Conservation (phyloP, 257 asterid genomes). For the Ehretia macrophylla region DNA sequence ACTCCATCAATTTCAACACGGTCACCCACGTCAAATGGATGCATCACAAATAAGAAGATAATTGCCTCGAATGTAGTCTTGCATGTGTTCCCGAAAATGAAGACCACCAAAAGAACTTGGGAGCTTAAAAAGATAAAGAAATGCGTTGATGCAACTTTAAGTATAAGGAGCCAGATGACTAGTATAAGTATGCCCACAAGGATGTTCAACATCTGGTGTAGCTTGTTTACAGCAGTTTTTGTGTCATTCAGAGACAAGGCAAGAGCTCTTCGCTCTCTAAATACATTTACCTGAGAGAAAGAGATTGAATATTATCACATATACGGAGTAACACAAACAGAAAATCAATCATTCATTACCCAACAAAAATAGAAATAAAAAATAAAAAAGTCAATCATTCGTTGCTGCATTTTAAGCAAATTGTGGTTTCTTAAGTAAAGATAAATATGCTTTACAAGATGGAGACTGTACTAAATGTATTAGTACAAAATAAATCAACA, state of each 20-base stretch:
- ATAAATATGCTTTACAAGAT: too few relatives aligned
- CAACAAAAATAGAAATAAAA: too few relatives aligned
- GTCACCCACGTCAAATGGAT: conserved; percentile 94
- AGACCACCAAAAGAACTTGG: conserved; percentile 74
- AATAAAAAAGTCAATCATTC: background rate
- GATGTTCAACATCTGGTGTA: conserved; percentile 72
- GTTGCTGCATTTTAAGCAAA: background rate
- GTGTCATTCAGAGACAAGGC: conserved; percentile 91
- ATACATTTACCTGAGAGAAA: conserved; percentile 62
- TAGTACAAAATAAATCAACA: background rate
- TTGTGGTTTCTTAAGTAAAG: too few relatives aligned
- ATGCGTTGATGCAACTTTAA: conserved; percentile 74
- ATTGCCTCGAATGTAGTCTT: conserved; percentile 94
- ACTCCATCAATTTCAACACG: conserved; percentile 84
- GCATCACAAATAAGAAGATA: conserved; percentile 90
- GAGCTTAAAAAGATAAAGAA: conserved; percentile 81
- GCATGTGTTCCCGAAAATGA: conserved; percentile 92
- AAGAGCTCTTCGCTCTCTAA: conserved; percentile 87
- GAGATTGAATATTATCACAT: background rate
- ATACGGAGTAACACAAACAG: too few relatives aligned
- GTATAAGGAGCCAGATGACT: conserved; percentile 75
- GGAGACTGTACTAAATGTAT: too few relatives aligned
- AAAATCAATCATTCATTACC: too few relatives aligned
- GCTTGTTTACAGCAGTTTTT: conserved; percentile 84
- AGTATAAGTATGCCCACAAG: conserved; percentile 51